These are phyloP conservation scores for Penicillium herquei DNA, from an alignment of 495 filamentous ascomycete species.

Conservation along the genomic window DNA sequence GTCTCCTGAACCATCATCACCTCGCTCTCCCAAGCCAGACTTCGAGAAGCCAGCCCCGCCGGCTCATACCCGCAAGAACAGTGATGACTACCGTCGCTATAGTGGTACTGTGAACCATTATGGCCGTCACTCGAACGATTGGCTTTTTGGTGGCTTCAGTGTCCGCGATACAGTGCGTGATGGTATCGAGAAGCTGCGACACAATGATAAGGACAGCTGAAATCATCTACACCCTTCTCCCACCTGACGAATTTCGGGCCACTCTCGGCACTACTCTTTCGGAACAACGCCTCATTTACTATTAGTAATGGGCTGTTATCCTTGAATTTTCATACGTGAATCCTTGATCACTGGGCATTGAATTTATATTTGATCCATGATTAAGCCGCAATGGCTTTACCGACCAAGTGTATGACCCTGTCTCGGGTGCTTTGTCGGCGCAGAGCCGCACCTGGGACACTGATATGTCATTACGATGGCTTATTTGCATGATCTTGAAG, in stretches of 20 bases:
- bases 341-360: background rate
- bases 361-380: background rate
- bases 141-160: constrained; percentile 51
- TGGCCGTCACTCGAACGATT: constrained; percentile 50
- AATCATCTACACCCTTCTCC: background rate
- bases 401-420: background rate
- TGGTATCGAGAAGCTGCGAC: constrained; percentile 49
- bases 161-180: constrained; percentile 46
- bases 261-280: background rate
- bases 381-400: background rate
- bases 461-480: background rate
- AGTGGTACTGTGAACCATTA: constrained; percentile 43
- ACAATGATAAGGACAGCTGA: constrained; percentile 34
- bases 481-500: background rate
- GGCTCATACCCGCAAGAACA: constrained; percentile 24
- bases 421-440: background rate
- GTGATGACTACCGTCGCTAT: constrained; percentile 41
- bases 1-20: constrained; percentile 17
- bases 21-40: constrained; percentile 15
- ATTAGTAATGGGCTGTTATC: background rate
- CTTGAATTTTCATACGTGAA: background rate
- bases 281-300: background rate
- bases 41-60: constrained; percentile 15
- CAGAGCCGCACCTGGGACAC: background rate
- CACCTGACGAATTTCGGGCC: background rate